phyloP scores from a whole-genome alignment of 192 early-diverging fungal species.

The Lobulomyces angularis region DNA sequence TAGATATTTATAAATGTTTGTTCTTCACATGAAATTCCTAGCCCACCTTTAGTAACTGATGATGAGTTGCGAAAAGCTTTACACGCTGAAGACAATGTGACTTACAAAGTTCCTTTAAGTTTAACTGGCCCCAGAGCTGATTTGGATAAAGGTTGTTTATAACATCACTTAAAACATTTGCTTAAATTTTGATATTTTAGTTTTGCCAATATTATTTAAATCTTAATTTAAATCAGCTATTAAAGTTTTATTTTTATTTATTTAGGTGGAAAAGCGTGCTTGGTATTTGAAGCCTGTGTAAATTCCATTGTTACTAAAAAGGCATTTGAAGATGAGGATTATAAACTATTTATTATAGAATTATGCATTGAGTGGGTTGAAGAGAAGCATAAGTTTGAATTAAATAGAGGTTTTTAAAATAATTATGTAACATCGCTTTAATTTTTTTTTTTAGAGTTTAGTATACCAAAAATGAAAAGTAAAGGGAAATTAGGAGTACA shows the following conservation, averaged over 20 bases:
- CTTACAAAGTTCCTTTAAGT: constrained; percentile 53
- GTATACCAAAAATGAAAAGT: constrained; percentile 34
- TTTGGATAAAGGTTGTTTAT: constrained; percentile 28
- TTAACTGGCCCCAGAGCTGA: constrained; percentile 37
- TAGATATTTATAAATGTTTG: constrained; percentile 57
- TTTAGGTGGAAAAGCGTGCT: constrained; percentile 25
- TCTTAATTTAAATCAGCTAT: not conserved
- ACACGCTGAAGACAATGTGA: constrained; percentile 39
- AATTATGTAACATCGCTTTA: not conserved
- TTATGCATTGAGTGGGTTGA: constrained; percentile 55
- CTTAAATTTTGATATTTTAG: constrained; percentile 1
- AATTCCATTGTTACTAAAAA: constrained; percentile 42
- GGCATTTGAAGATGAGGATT: constrained; percentile 43
- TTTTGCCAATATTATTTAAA: not conserved
- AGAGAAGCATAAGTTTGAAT: constrained; percentile 37
- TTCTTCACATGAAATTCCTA: constrained; percentile 36
- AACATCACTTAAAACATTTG: not conserved
- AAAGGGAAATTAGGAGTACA: constrained; percentile 50
- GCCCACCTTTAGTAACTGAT: constrained; percentile 42
- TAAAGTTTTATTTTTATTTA: not conserved
- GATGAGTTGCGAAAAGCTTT: constrained; percentile 52
- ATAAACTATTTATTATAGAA: constrained; percentile 53
- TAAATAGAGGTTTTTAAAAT: constrained; percentile 42
- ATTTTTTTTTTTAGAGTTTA: constrained; percentile 31
- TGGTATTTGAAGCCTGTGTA: constrained; percentile 60